Conservation (phyloP, 176 grass and related monocot genomes). For the Oryza glumipatula region DNA sequence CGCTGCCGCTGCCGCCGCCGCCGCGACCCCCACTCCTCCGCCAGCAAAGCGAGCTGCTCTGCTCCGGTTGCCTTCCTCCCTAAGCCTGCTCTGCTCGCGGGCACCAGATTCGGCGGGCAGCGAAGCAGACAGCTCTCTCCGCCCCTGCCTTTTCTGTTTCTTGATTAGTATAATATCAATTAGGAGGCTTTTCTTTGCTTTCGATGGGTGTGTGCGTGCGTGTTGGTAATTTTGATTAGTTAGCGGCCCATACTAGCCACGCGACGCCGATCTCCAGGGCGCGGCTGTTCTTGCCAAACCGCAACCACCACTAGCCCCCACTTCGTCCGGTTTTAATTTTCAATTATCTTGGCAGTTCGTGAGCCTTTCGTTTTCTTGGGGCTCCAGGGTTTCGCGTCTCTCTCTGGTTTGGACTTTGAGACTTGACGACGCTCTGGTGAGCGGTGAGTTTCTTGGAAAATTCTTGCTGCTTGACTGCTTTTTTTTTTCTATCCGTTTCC, state of each 20-base stretch:
- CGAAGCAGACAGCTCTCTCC: too few relatives aligned
- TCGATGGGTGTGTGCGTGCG: neutral
- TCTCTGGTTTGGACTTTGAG: neutral
- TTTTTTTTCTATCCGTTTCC: too few relatives aligned
- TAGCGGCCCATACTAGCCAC: constrained; percentile 13
- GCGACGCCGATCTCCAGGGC: constrained; percentile 15
- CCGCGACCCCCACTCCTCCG: neutral
- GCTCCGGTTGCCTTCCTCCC: constrained; percentile 13
- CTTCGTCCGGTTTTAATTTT: neutral
- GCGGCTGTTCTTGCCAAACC: constrained; percentile 22
- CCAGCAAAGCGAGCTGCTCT: constrained; percentile 21
- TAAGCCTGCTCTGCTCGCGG: neutral
- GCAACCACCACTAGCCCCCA: neutral
- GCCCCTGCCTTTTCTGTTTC: neutral
- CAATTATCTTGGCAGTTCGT: neutral
- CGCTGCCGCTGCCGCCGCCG: constrained; percentile 30
- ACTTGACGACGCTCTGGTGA: constrained; percentile 20
- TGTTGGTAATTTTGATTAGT: constrained; percentile 26
- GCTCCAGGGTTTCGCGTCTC: neutral
- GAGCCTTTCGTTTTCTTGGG: neutral
- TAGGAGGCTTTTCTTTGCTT: constrained; percentile 18
- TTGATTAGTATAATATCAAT: constrained; percentile 6
- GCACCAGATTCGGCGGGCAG: neutral
- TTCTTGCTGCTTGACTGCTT: constrained; percentile 2
- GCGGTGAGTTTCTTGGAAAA: neutral